Percentiles rank a stretch among this genome's conserved stretches.
These are phyloP conservation scores for Cladosporium velox DNA, from an alignment of 2,329 filamentous ascomycete genomes.

Conservation along the genomic window DNA sequence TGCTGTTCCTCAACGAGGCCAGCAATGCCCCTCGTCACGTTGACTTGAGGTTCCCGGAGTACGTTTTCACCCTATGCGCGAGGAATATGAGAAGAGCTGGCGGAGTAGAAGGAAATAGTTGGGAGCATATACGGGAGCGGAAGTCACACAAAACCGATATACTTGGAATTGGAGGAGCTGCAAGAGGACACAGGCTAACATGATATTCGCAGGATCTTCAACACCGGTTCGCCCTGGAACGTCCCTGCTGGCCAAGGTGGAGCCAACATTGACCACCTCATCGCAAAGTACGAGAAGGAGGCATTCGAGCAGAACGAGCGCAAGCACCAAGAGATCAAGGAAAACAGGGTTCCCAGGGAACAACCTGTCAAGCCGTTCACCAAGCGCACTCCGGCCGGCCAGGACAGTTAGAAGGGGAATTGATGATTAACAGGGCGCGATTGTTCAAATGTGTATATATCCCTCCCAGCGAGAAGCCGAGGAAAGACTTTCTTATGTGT, in stretches of 20 bases:
- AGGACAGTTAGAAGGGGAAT: slow-evolving; percentile 13
- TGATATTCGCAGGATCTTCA: slow-evolving; percentile 57
- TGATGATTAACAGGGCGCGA: slow-evolving; percentile 14
- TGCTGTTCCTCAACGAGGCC: slow-evolving; percentile 57
- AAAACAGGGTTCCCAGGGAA: slow-evolving; percentile 40
- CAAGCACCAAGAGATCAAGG: slow-evolving; percentile 50
- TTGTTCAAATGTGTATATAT: slow-evolving; percentile 20
- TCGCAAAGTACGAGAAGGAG: slow-evolving; percentile 63
- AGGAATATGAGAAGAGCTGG: background rate
- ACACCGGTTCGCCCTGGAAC: slow-evolving; percentile 64
- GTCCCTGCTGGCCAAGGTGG: slow-evolving; percentile 61
- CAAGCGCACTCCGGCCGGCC: slow-evolving; percentile 30
- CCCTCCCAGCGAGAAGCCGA: slow-evolving; percentile 9
- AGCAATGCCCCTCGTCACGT: slow-evolving; percentile 49
- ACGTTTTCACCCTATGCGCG: slow-evolving; percentile 40
- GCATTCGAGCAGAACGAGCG: slow-evolving; percentile 59
- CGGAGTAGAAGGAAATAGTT: background rate
- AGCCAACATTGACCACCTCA: slow-evolving; percentile 60
- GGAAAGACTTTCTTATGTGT: slow-evolving; percentile 18
- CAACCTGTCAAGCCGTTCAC: slow-evolving; percentile 32
- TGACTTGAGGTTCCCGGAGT: slow-evolving; percentile 66
- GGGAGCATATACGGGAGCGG: background rate
- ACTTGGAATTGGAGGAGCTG: background rate
- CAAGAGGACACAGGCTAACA: slow-evolving; percentile 3
- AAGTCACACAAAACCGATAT: background rate